phyloP scores from a whole-genome alignment of 2,329 filamentous ascomycete species.

The Monilinia laxa region DNA sequence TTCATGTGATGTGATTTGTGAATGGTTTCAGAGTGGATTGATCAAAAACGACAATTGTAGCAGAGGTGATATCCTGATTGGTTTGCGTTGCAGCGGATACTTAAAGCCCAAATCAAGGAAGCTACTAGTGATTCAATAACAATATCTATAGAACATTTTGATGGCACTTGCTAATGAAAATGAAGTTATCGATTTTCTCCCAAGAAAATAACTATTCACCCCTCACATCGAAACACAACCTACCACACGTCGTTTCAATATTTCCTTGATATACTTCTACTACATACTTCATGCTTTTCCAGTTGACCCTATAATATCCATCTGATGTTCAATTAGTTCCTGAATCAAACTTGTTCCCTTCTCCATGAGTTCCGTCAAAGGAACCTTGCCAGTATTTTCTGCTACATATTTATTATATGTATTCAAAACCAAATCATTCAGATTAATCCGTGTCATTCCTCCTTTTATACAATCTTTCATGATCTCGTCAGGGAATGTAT shows the following conservation, averaged over 20 bases:
- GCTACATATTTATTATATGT: constrained; percentile 35
- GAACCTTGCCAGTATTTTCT: constrained; percentile 28
- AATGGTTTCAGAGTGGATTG: too few relatives aligned
- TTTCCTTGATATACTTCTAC: background rate
- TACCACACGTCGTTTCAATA: background rate
- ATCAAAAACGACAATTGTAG: background rate
- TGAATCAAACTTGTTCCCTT: constrained; percentile 35
- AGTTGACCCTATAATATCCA: constrained; percentile 36
- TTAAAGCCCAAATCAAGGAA: background rate
- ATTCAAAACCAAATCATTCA: constrained; percentile 33
- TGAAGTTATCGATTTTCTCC: background rate
- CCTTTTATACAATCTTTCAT: constrained; percentile 52
- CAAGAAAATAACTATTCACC: background rate
- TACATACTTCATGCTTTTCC: constrained; percentile 31
- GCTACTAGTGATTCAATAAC: background rate
- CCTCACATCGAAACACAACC: background rate
- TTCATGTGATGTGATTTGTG: background rate
- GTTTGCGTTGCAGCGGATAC: background rate
- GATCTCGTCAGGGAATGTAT: constrained; percentile 51
- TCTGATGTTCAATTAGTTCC: constrained; percentile 33
- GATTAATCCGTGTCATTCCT: constrained; percentile 44
- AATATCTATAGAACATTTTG: background rate
- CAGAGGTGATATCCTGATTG: background rate
- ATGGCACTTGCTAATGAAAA: background rate
- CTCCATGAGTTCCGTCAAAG: constrained; percentile 36